Evolutionary conservation across 768 basidiomycete genomes (phyloP).

Genomic region (Termitomyces titanicus): DNA sequence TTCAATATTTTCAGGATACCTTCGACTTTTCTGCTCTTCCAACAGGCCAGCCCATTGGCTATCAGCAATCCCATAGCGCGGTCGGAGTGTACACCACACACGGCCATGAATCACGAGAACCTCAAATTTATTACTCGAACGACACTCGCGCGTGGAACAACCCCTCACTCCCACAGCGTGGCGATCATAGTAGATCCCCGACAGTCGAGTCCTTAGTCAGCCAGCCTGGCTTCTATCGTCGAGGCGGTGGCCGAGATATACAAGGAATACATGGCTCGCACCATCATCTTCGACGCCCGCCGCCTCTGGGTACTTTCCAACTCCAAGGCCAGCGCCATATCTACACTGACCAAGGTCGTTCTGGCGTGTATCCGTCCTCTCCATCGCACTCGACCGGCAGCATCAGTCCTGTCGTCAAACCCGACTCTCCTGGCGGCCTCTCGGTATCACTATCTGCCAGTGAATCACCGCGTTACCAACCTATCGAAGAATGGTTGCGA

Average conservation of each 20-base stretch:
- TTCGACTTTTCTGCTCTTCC: conserved; percentile 11
- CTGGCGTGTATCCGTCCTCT: conserved; percentile 1
- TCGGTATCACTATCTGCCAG: neutral
- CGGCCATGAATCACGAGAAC: neutral
- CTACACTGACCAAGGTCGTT: neutral
- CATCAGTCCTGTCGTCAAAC: neutral
- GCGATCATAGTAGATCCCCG: neutral
- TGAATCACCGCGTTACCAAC: neutral
- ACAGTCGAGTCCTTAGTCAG: neutral
- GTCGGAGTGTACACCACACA: neutral
- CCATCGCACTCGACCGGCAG: conserved; percentile 5
- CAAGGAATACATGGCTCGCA: neutral
- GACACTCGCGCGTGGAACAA: neutral
- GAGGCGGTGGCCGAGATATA: neutral
- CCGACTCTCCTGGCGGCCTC: neutral
- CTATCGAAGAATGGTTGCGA: conserved; percentile 38
- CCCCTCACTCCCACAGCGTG: neutral
- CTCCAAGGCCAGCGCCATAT: conserved; percentile 1
- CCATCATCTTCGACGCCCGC: neutral
- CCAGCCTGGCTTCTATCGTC: neutral
- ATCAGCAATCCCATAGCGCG: conserved; percentile 3
- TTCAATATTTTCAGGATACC: neutral
- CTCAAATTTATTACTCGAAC: conserved; percentile 4
- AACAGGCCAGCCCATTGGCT: conserved; percentile 3
- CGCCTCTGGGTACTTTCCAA: neutral